These are phyloP conservation scores for Platanus orientalis DNA, from an alignment of 164 flowering plant genomes.

Conservation along the genomic window DNA sequence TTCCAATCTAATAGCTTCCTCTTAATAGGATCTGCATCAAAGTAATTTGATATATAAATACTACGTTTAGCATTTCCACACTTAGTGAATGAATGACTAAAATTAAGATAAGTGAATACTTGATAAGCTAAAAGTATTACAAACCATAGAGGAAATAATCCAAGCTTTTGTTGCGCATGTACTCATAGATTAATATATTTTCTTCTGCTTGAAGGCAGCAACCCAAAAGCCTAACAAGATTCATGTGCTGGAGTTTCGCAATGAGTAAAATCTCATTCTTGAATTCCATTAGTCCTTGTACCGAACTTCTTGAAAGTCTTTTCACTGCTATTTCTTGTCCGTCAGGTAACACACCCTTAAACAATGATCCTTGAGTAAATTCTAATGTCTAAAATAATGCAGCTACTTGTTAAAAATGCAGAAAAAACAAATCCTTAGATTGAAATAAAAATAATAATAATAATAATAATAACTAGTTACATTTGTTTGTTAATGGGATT, in stretches of 20 bases:
- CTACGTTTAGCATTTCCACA: neutral
- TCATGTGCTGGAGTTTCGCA: too few species aligned
- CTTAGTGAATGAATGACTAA: neutral
- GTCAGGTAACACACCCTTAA: too few species aligned
- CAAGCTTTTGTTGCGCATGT: too few species aligned
- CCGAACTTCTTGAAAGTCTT: constrained; percentile 13
- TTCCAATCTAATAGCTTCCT: too few species aligned
- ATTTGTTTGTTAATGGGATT: too few species aligned
- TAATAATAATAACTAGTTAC: neutral
- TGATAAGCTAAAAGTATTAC: too few species aligned
- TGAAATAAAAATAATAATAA: too few species aligned
- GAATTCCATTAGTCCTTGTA: constrained; percentile 16
- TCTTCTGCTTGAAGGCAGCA: constrained; percentile 11
- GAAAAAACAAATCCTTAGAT: too few species aligned
- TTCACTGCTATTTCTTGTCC: constrained; percentile 17
- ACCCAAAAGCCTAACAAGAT: too few species aligned
- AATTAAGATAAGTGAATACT: neutral
- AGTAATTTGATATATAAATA: neutral
- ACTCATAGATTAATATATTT: too few species aligned
- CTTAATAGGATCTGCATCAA: constrained; percentile 21
- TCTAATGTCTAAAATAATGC: neutral
- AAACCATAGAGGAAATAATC: constrained; percentile 14
- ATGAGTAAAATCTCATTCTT: too few species aligned
- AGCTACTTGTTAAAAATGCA: too few species aligned
- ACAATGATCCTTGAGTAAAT: constrained; percentile 11